Evolutionary conservation across 2,329 filamentous ascomycete species (phyloP).

Genomic region (Purpureocillium lavendulum): DNA sequence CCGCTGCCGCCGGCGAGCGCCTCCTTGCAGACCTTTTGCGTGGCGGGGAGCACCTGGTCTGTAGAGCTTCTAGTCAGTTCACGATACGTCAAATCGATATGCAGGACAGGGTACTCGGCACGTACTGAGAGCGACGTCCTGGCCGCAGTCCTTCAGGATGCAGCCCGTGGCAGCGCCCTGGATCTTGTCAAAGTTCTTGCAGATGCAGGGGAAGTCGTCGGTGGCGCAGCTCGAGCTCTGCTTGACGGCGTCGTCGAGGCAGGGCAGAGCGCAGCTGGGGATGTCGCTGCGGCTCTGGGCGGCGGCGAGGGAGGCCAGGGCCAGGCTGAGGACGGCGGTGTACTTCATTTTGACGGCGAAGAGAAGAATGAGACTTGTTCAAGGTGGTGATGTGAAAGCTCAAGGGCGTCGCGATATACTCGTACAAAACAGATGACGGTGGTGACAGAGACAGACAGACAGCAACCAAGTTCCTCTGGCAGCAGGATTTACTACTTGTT

Average conservation of each 20-base stretch:
- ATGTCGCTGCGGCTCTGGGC: conserved; percentile 15
- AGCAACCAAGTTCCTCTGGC: too few species aligned
- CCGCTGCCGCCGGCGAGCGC: too few species aligned
- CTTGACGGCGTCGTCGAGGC: conserved; percentile 16
- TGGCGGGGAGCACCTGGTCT: too few species aligned
- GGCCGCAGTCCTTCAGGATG: conserved; percentile 18
- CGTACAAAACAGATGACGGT: too few species aligned
- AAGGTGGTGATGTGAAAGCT: too few species aligned
- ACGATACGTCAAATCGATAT: neutral
- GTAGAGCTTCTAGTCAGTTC: too few species aligned
- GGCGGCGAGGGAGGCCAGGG: conserved; percentile 14
- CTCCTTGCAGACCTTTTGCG: too few species aligned
- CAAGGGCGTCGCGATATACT: too few species aligned
- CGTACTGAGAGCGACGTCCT: conserved; percentile 22
- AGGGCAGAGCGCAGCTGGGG: conserved; percentile 19
- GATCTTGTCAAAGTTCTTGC: conserved; percentile 16
- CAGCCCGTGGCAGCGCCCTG: conserved; percentile 16
- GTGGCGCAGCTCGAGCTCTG: conserved; percentile 15
- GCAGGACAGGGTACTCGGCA: neutral
- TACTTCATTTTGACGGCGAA: conserved; percentile 12
- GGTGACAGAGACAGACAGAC: too few species aligned
- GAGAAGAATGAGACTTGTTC: too few species aligned
- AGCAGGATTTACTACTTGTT: too few species aligned
- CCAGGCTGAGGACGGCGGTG: conserved; percentile 11
- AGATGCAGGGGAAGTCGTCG: conserved; percentile 17